phyloP scores from a whole-genome alignment of 257 asterid species.

The Verbena officinalis region DNA sequence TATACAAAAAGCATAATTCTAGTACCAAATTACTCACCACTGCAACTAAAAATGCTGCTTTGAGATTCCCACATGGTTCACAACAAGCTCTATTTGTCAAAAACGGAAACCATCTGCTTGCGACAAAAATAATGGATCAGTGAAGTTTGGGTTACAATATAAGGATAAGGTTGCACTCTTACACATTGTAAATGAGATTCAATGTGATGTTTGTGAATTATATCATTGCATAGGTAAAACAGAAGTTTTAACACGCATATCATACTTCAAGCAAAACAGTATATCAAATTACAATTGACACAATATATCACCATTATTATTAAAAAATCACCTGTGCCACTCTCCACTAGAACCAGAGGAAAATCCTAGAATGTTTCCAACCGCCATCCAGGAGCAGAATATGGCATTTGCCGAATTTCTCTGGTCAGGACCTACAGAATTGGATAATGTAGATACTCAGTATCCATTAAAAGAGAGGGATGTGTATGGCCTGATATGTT shows the following conservation, averaged over 20 bases:
- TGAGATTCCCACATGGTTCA: constrained; percentile 97
- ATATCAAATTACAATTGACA: constrained; percentile 19
- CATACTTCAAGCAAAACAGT: constrained; percentile 17
- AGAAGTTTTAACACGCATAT: neutral
- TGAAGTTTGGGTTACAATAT: constrained; percentile 8
- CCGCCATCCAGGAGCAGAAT: constrained; percentile 99
- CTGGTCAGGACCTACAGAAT: constrained; percentile 90
- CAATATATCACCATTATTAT: constrained; percentile 15
- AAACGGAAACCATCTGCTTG: constrained; percentile 98
- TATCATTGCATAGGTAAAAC: constrained; percentile 8
- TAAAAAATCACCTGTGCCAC: constrained; percentile 81
- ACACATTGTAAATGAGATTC: constrained; percentile 8
- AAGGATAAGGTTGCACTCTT: constrained; percentile 17
- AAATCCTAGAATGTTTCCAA: constrained; percentile 97
- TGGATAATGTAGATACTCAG: constrained; percentile 22
- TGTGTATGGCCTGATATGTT: constrained; percentile 15
- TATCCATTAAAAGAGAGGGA: constrained; percentile 17
- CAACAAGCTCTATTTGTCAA: constrained; percentile 94
- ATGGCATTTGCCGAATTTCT: constrained; percentile 95
- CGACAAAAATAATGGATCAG: constrained; percentile 29
- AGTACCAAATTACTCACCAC: constrained; percentile 71
- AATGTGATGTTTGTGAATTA: constrained; percentile 3
- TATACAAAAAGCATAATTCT: constrained; percentile 17
- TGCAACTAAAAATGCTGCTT: constrained; percentile 98
- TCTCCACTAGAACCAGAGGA: constrained; percentile 97